Conservation (phyloP, 345 rosid genomes). For the Iberis pinnata region DNA sequence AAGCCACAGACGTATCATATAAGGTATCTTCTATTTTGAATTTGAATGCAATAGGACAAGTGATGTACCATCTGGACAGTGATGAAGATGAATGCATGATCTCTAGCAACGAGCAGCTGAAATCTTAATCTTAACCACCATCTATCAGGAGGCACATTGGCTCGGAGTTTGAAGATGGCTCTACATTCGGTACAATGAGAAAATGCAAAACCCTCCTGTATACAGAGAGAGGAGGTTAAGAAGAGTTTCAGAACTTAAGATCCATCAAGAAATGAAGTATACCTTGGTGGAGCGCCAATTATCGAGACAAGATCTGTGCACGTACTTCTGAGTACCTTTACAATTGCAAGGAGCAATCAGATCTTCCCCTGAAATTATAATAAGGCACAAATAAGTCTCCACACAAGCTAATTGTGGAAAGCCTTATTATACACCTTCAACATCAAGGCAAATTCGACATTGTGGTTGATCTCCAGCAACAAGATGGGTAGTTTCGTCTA, state of each 20-base stretch:
- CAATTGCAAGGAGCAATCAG: constrained; percentile 95
- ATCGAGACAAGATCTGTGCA: constrained; percentile 95
- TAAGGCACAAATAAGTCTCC: constrained; percentile 13
- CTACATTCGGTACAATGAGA: constrained; percentile 99
- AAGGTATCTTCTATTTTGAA: neutral
- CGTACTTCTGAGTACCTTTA: constrained; percentile 96
- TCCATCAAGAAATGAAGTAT: neutral
- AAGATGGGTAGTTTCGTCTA: constrained; percentile 61
- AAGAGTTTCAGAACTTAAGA: no score
- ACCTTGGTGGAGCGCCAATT: constrained; percentile 99
- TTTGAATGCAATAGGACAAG: neutral
- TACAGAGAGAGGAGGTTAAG: no score
- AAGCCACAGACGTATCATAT: neutral
- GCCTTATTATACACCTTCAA: constrained; percentile 60
- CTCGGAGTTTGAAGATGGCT: constrained; percentile 79
- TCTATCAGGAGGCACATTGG: constrained; percentile 92
- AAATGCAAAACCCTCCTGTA: constrained; percentile 99
- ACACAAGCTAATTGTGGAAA: neutral
- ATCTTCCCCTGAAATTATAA: constrained; percentile 69
- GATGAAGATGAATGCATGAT: constrained; percentile 85
- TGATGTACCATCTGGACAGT: constrained; percentile 83
- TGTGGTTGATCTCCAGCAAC: constrained; percentile 72
- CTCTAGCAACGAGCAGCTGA: constrained; percentile 94
- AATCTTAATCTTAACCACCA: constrained; percentile 99
- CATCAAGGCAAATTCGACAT: constrained; percentile 95